Base-by-base conservation (phyloP, 306 rosid genomes). In the Leucaena leucocephala region DNA sequence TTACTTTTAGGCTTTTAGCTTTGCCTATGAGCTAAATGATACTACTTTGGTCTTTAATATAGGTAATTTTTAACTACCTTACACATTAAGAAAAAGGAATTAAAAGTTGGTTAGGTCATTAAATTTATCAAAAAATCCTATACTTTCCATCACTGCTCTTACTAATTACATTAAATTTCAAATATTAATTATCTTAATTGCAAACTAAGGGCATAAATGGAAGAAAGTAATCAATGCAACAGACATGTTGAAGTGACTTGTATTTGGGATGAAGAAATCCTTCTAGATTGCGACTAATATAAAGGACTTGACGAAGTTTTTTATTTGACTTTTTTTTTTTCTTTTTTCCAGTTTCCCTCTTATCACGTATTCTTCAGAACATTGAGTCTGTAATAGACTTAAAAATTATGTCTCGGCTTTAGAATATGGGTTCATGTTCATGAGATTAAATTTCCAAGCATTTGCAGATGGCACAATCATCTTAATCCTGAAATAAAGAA, bases 381-480 rank as follows among this genome's bases (percentile, higher is more conserved):
- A 40, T 36, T 22, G 66, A 58, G 43, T 71, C 67, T 71, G 46
- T 52, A 17, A 10, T 4, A 45, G 71, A 64, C 13, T 6, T 6
- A n/a, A 40, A 27, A 33, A 76, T 6, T 16, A 75, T 54, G 54
- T 38, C 58, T 68, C 35, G 65, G 67, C 76, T 50, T 74, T 33
- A 27, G n/a, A 6, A 42, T 27, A 19, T 59, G 69, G 42, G 27
- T 57, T 72, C 12, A 15, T 63, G 72, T 49, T 76, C 54, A 43
- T 39, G 48, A 72, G 64, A 72, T 42, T 44, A 68, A 4, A 38
- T 1, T 71, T 82, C 55, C 59, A 4, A 45, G 78, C 85, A 19
- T 82, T 68, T 83, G 67, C 88, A 95, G 99, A 90, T 95, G 99
- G 99, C 99, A 95, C 87, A 95, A 95, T 85, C 98, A 95, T 88